These are phyloP conservation scores for Monocercomonoides exilis DNA, from an alignment of 78 protist genomes.

Conservation along the genomic window DNA sequence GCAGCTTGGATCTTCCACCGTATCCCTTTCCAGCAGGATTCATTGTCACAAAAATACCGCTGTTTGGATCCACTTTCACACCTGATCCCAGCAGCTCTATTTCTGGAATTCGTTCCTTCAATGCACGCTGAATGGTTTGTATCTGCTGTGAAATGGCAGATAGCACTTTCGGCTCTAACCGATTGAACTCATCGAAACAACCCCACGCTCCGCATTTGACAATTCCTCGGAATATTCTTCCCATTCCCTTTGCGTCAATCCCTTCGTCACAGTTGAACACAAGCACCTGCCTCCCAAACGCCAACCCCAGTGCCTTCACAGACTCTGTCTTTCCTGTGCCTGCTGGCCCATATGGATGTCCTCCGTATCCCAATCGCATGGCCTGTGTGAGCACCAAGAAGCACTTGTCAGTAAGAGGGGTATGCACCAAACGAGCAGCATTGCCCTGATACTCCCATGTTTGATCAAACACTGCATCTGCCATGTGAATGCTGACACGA, in stretches of 20 bases:
- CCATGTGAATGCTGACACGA: not conserved
- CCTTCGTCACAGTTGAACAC: slow-evolving; percentile 90
- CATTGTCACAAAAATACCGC: slow-evolving; percentile 77
- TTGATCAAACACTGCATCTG: slow-evolving; percentile 20
- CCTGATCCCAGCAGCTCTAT: slow-evolving; percentile 39
- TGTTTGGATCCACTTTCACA: slow-evolving; percentile 40
- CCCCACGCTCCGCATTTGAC: slow-evolving; percentile 87
- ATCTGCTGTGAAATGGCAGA: slow-evolving; percentile 78
- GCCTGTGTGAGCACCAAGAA: slow-evolving; percentile 80
- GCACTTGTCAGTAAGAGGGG: slow-evolving; percentile 82
- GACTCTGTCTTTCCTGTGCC: slow-evolving; percentile 87
- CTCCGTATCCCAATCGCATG: slow-evolving; percentile 73
- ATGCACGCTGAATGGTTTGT: slow-evolving; percentile 66
- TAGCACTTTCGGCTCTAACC: slow-evolving; percentile 64
- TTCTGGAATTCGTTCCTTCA: slow-evolving; percentile 15
- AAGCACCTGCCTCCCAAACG: slow-evolving; percentile 59
- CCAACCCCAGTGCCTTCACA: slow-evolving; percentile 75
- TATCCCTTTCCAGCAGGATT: slow-evolving; percentile 81
- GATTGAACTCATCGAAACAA: slow-evolving; percentile 66
- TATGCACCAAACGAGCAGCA: slow-evolving; percentile 74
- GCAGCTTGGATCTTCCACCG: slow-evolving; percentile 78
- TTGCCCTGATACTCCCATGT: slow-evolving; percentile 83
- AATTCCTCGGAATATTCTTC: slow-evolving; percentile 74
- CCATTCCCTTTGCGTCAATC: slow-evolving; percentile 76
- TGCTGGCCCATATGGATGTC: slow-evolving; percentile 86